A percentile compares a stretch with the other conserved stretches of the same genome.
phyloP scores from a whole-genome alignment of 768 basidiomycete species.

The Pluteus cervinus region DNA sequence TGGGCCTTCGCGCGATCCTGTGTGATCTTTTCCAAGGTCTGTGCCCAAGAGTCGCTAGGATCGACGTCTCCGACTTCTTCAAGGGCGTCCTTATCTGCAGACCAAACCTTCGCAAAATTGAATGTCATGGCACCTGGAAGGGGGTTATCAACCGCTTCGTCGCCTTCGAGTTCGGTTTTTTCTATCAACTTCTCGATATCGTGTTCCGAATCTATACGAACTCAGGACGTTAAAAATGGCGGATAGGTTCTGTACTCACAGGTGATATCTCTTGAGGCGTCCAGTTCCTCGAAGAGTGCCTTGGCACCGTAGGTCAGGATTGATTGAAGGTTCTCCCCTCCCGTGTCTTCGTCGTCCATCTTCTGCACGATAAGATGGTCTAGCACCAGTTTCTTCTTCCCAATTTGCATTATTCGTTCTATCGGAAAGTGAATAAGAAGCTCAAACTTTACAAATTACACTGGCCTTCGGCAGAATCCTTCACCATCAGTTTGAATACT shows the following conservation, averaged over 20 bases:
- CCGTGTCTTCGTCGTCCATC: constrained; percentile 78
- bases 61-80: constrained; percentile 65
- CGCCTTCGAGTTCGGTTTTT: constrained; percentile 72
- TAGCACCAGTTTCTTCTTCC: constrained; percentile 92
- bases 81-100: constrained; percentile 64
- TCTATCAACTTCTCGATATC: constrained; percentile 86
- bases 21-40: constrained; percentile 52
- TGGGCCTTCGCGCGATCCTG: constrained; percentile 35
- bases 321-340: constrained; percentile 75
- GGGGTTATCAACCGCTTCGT: constrained; percentile 36
- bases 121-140: constrained; percentile 59
- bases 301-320: constrained; percentile 88
- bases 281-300: constrained; percentile 69
- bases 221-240: not conserved
- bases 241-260: constrained; percentile 37
- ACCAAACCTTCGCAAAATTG: constrained; percentile 91
- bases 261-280: constrained; percentile 56
- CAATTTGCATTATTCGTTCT: constrained; percentile 90
- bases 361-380: constrained; percentile 96
- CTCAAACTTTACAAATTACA: not conserved
- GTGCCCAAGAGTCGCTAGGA: constrained; percentile 77
- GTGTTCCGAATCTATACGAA: constrained; percentile 56
- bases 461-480: constrained; percentile 84
- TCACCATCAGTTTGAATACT: constrained; percentile 95
- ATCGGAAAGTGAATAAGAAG: constrained; percentile 7